Base-by-base conservation (phyloP, 2,329 filamentous ascomycete genomes). In the Ilyonectria robusta region DNA sequence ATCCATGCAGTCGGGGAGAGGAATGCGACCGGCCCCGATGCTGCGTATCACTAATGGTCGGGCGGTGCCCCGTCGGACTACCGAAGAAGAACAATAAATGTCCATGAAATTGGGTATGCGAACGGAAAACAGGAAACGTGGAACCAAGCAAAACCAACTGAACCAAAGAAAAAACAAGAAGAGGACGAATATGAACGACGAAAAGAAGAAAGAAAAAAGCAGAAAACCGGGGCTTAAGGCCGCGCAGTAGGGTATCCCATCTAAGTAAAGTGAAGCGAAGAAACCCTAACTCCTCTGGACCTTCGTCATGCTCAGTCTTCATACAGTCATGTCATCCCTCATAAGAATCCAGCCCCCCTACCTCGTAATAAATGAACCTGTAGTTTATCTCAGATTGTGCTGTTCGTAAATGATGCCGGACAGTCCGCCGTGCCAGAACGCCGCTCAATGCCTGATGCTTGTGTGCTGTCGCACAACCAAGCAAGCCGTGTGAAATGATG, bases 1-100 rank as follows among this genome's bases (percentile, higher is more conserved):
- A 47, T 57, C 59, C 23, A 21, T 55, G 29, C 60, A 90, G 88
- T 90, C 48, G 88, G 87, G 15, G 88, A 90, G 80, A 86, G 81
- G 71, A 90, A 90, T 69, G 83, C 80, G 15, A 82, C 84, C 3
- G 86, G 85, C 0, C 87, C 87, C 1, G 84, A 84, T 60, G 80
- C 80, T 60, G 76, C 78, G 55, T 62, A 71, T 53, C 80, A 84
- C 70, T 85, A 66, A 78, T 69, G 37, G 21, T 53, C 33, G 59
- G 56, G 19, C 23, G 62, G 44, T 37, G 26, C 59, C 56, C 31
- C 64, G 46, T 33, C 51, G 50, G 47, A 66, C 40, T 53, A 60
- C 51, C 51, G 47, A 67, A 65, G 37, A 29, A 29, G 46, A n/a
- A 53, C 64, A 58, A 31, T 10, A 26, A 55, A 53, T 11, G 53